phyloP scores from a whole-genome alignment of 148 eudicot species.

The Fallopia convolvulus region DNA sequence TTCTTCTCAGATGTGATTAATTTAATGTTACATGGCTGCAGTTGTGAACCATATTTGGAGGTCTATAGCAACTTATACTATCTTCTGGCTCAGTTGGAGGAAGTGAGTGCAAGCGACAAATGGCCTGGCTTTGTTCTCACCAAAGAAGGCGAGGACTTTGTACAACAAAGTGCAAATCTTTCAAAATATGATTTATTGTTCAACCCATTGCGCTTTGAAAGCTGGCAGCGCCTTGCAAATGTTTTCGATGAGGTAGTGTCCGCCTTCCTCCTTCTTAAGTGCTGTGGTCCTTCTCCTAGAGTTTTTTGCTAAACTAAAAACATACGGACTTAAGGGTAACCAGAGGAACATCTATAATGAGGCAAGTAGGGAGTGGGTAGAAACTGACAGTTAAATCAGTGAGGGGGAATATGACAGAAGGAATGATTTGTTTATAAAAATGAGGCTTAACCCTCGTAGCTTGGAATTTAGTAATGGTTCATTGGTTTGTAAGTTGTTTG shows the following conservation, averaged over 20 bases:
- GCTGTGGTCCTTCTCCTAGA: not conserved
- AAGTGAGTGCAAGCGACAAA: constrained; percentile 85
- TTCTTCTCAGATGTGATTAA: constrained; percentile 7
- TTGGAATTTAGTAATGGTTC: not conserved
- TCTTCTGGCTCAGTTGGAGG: constrained; percentile 87
- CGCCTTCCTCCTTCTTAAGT: constrained; percentile 7
- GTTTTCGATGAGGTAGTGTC: constrained; percentile 79
- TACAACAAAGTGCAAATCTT: constrained; percentile 78
- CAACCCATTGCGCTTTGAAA: constrained; percentile 84
- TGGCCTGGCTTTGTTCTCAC: constrained; percentile 98
- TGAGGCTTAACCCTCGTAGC: not conserved
- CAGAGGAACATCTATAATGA: not conserved
- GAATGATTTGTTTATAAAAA: not conserved
- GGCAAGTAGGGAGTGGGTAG: not conserved
- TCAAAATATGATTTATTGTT: constrained; percentile 87
- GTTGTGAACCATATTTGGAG: constrained; percentile 85
- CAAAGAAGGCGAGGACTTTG: constrained; percentile 95
- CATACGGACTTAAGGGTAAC: not conserved
- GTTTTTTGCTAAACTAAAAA: not conserved
- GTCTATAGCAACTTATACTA: constrained; percentile 87
- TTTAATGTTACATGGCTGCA: constrained; percentile 29
- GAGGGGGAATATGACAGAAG: not conserved
- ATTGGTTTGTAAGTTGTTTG: not conserved
- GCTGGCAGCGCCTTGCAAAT: constrained; percentile 96
- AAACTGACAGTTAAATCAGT: not conserved